Evolutionary conservation across 306 rosid species (phyloP), one percentile per base, ranked within the genome.

Genomic region (Cicer yamashitae): DNA sequence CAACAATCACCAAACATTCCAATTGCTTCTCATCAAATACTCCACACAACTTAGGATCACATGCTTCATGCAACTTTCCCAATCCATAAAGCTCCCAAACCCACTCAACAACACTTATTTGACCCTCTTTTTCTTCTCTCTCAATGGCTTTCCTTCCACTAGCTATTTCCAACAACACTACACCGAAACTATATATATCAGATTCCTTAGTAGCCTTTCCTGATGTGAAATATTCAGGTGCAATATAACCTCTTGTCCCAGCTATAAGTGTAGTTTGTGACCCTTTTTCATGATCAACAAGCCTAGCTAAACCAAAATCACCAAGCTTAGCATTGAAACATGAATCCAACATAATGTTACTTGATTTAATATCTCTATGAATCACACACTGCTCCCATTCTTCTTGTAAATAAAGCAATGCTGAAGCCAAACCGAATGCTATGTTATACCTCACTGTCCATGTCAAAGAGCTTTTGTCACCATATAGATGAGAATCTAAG

Each of bases 281-380:
- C 3, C 86, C 81, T 52, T 73, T 71, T 17, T 73, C 80, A 15
- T 84, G 88, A 57, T 80, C 84, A 62, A 79, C 86, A 1, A 84
- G 17, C 62, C 85, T 79, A 3, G 88, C 88, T 11, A 84, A 73
- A 10, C 90, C 88, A 65, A 87, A 84, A 38, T 87, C 88, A 3
- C 86, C 86, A 43, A 87, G 81, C 74, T 79, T 79, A 0, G 79
- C 74, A 47, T 73, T 87, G 71, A 87, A 84, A 48, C 71, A 30
- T 7, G 86, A 79, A 44, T 84, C 86, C 80, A 87, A 38, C 88
- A 82, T 79, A 1, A 87, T 71, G 79, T 87, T 87, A 77, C 86
- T 87, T 38, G 90, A 13, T 73, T 84, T 87, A 18, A 87, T 79
- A 13, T 84, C 90, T 58, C 88, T 82, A 7, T 87, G 88, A 37